Evolutionary conservation across 345 rosid species (phyloP), one percentile per base, ranked within the genome.

Genomic region (Psidium friedrichsthalianum): DNA sequence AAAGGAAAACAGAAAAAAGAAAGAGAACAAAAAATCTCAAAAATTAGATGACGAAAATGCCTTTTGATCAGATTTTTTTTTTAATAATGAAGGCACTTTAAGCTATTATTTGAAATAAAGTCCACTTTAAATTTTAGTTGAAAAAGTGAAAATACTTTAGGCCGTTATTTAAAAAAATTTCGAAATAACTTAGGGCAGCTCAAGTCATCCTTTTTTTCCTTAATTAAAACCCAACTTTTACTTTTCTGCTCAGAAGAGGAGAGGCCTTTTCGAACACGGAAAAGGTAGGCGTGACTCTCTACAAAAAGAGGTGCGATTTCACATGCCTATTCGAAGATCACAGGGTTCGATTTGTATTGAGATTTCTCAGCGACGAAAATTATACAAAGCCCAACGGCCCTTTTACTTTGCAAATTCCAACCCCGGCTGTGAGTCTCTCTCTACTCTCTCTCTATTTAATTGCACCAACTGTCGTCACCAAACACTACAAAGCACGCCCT

Each of bases 301-400:
- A 15, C 40, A 53, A 82, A 18, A 56, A 84, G 15, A 52, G n/a
- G 22, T 32, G 64, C 49, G 51, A 3, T 12, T 51, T 89, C 92
- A 83, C 91, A 87, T 90, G 90, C 21, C 69, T 2, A 82, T 83
- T 80, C 74, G 87, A 21, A 21, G 57, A 55, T 55, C 57, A 21
- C 57, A 8, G 83, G 51, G 18, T 74, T 83, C n/a, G 32, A 29
- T 27, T 83, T 85, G 89, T 91, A 83, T 88, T 84, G 91, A 89
- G 89, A 86, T 85, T 90, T 90, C 90, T 90, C 90, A 76, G 85
- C 40, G 44, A 40, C 44, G 53, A 80, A 14, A 47, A 6, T 32
- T 47, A 61, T 24, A 12, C 12, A 59, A 2, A 85, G 11, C 52
- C 47, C 83, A 5, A 83, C 53, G 8, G 2, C 57, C 58, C 58